These are phyloP conservation scores for Pseudoneurospora amorphoporcata DNA, from an alignment of 495 filamentous ascomycete species.

Conservation along the genomic window DNA sequence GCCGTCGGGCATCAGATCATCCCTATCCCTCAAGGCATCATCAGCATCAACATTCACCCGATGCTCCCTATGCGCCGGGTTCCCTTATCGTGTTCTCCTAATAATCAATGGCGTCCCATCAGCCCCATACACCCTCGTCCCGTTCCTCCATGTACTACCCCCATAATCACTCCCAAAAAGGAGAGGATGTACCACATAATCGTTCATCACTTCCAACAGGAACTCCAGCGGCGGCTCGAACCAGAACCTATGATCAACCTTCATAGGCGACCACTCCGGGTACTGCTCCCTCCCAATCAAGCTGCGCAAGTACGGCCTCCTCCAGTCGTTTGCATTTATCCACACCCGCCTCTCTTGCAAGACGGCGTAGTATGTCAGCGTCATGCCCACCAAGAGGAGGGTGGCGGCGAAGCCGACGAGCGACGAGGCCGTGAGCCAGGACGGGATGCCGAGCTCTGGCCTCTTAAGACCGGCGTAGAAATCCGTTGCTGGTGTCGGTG, in stretches of 20 bases:
- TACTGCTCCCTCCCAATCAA: conserved; percentile 2
- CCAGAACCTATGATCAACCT: conserved; percentile 7
- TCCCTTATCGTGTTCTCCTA: not conserved
- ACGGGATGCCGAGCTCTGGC: not conserved
- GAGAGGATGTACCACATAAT: not conserved
- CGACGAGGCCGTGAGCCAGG: not conserved
- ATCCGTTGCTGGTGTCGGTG: not conserved
- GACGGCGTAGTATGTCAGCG: conserved; percentile 9
- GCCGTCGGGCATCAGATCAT: too few relatives aligned
- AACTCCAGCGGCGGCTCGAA: not conserved
- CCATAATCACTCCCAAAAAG: not conserved
- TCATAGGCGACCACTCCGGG: conserved; percentile 4
- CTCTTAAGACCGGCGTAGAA: not conserved
- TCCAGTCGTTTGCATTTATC: conserved; percentile 9
- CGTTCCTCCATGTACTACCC: not conserved
- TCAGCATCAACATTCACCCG: too few relatives aligned
- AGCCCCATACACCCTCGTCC: not conserved
- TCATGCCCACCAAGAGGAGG: not conserved
- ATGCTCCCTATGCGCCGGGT: too few relatives aligned
- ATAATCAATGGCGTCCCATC: not conserved
- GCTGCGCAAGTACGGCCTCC: conserved; percentile 7
- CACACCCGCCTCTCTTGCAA: conserved; percentile 10
- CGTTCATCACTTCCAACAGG: not conserved
- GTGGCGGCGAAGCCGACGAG: conserved; percentile 2
- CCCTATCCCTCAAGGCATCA: too few relatives aligned